Conservation (phyloP, 495 filamentous ascomycete genomes). For the Monascus purpureus region DNA sequence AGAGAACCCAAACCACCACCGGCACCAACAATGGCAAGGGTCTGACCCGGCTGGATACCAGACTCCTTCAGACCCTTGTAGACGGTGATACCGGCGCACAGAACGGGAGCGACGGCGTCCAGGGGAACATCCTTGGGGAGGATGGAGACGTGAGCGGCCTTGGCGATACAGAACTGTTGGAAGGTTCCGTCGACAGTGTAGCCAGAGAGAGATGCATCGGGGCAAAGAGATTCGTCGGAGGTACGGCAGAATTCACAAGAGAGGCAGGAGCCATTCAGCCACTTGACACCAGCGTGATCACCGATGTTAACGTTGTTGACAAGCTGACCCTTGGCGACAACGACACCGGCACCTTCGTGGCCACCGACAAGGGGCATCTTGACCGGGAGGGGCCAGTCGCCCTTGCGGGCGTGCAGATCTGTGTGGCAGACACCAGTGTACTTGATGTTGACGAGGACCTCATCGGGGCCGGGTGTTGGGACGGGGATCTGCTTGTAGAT, state of each 20-base stretch:
- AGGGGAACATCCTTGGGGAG: conserved; percentile 56
- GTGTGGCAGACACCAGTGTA: conserved; percentile 83
- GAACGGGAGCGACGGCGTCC: conserved; percentile 61
- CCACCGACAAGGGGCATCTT: conserved; percentile 71
- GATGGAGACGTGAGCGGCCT: conserved; percentile 61
- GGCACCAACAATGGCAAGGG: conserved; percentile 75
- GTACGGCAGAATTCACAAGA: conserved; percentile 55
- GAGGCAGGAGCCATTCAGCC: conserved; percentile 64
- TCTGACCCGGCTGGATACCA: conserved; percentile 56
- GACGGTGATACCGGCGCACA: conserved; percentile 84
- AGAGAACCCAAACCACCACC: conserved; percentile 76
- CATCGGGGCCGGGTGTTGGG: conserved; percentile 57
- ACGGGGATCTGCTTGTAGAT: conserved; percentile 65
- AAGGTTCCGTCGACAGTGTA: conserved; percentile 68
- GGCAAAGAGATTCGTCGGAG: conserved; percentile 53
- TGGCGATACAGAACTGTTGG: conserved; percentile 72
- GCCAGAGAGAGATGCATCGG: conserved; percentile 49
- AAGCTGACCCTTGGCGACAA: conserved; percentile 58
- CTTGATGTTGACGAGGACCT: conserved; percentile 75
- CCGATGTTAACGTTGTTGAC: conserved; percentile 55
- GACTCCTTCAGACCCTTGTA: conserved; percentile 90
- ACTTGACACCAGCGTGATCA: conserved; percentile 63
- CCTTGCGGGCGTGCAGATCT: conserved; percentile 59
- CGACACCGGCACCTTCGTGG: conserved; percentile 72
- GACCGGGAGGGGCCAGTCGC: conserved; percentile 63